These are phyloP conservation scores for Mycena venus DNA, from an alignment of 768 basidiomycete species.

Conservation along the genomic window DNA sequence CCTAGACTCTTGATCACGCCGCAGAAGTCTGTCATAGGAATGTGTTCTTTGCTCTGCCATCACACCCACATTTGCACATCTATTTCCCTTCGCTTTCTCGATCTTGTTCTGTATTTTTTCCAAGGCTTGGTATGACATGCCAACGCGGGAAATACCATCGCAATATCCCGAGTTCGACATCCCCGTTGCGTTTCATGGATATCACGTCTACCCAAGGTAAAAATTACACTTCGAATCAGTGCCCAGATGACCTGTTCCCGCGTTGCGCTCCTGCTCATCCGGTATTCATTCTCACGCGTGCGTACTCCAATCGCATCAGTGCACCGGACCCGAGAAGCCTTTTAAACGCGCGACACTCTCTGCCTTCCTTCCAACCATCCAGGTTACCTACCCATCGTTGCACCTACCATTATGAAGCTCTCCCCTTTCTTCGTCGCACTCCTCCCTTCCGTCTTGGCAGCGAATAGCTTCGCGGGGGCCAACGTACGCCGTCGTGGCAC, in stretches of 20 bases:
- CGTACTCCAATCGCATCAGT: not conserved
- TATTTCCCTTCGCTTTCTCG: not conserved
- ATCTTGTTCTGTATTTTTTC: not conserved
- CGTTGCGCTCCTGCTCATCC: not conserved
- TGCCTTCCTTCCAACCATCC: not conserved
- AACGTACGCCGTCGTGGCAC: not conserved
- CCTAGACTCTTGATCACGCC: not conserved
- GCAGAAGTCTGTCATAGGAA: not conserved
- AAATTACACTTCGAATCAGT: not conserved
- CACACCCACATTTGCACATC: not conserved
- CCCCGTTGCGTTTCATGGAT: not conserved
- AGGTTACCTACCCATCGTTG: not conserved
- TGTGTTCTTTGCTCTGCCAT: not conserved
- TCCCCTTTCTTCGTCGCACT: not conserved
- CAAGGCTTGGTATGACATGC: too few species aligned
- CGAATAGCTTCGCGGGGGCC: constrained; percentile 35
- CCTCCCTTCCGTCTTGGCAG: constrained; percentile 10
- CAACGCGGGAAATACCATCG: too few species aligned
- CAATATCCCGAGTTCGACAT: not conserved
- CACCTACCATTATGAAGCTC: constrained; percentile 16
- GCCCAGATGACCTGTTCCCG: not conserved
- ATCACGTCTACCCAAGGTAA: not conserved
- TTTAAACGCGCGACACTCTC: not conserved
- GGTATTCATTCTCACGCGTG: not conserved
- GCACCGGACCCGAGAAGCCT: not conserved